phyloP scores from a whole-genome alignment of 2,329 filamentous ascomycete genomes.

The Diaporthe capsici region DNA sequence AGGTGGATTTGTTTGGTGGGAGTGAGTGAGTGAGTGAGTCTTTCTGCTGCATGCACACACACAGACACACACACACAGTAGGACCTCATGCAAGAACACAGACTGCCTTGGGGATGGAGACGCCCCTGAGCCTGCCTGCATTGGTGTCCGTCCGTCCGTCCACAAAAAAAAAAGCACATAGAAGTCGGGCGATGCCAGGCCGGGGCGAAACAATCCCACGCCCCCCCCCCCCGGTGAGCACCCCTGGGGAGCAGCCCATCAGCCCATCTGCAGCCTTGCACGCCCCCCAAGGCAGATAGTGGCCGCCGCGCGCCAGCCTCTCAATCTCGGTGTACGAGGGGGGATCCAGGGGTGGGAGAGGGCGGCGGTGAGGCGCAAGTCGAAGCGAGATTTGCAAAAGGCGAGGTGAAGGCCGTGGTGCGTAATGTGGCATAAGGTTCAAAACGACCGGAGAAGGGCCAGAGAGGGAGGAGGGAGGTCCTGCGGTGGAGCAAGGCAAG shows the following conservation, averaged over 20 bases:
- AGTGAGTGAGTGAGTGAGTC: background rate
- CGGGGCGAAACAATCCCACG: background rate
- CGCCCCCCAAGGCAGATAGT: background rate
- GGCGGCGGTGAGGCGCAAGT: constrained; percentile 21
- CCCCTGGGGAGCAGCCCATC: constrained; percentile 1
- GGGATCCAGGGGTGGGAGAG: background rate
- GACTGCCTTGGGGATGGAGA: background rate
- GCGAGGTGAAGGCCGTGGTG: constrained; percentile 9
- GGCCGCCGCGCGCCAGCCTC: constrained; percentile 7
- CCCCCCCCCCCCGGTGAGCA: background rate
- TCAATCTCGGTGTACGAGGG: background rate
- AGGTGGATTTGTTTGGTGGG: background rate
- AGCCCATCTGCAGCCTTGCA: constrained; percentile 18
- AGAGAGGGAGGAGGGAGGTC: background rate
- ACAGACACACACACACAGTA: background rate
- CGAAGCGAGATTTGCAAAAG: constrained; percentile 26
- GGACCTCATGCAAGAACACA: background rate
- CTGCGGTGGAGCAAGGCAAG: constrained; percentile 9
- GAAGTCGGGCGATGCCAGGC: constrained; percentile 19
- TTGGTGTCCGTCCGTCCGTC: constrained; percentile 28
- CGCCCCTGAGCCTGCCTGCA: background rate
- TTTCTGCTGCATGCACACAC: constrained; percentile 1
- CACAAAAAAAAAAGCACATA: background rate
- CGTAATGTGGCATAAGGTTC: constrained; percentile 2
- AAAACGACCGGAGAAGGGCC: constrained; percentile 12